These are phyloP conservation scores for Carallia pectinifolia DNA, from an alignment of 345 rosid species.

Conservation along the genomic window DNA sequence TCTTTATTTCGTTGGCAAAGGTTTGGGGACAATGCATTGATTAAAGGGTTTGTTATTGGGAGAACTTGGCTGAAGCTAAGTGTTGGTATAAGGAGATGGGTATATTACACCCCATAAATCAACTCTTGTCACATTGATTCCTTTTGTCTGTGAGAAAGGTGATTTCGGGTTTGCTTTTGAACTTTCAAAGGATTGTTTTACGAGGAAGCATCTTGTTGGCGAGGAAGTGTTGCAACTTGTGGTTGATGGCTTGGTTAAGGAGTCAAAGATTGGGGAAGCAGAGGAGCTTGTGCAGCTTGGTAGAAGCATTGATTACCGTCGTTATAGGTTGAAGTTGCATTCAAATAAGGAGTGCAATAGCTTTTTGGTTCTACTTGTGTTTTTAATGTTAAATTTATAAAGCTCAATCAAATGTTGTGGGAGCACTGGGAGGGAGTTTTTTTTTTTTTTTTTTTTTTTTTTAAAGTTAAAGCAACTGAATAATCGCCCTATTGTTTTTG, in stretches of 20 bases:
- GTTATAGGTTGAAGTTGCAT: constrained; percentile 37
- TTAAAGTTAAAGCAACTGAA: too few relatives aligned
- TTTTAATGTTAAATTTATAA: too few relatives aligned
- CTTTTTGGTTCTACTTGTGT: neutral
- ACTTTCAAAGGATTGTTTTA: constrained; percentile 42
- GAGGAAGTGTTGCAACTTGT: constrained; percentile 47
- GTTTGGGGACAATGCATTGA: constrained; percentile 34
- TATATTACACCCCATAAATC: constrained; percentile 32
- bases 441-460: too few relatives aligned
- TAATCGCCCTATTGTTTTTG: too few relatives aligned
- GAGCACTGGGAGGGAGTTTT: too few relatives aligned
- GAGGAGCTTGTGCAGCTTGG: constrained; percentile 52
- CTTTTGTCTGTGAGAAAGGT: constrained; percentile 50
- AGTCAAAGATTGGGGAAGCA: constrained; percentile 52
- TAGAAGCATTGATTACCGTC: constrained; percentile 36
- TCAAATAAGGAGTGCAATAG: neutral
- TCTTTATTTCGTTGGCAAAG: too few relatives aligned
- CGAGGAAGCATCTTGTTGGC: constrained; percentile 24
- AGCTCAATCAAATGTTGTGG: too few relatives aligned
- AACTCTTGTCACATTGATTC: constrained; percentile 40
- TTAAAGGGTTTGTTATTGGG: constrained; percentile 47
- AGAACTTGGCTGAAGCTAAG: constrained; percentile 48
- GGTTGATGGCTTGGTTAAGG: constrained; percentile 46
- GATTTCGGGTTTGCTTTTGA: constrained; percentile 52
- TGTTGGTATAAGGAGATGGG: constrained; percentile 48